Evolutionary conservation across 163 green algal species (phyloP).

Genomic region (Scenedesmus sp.): DNA sequence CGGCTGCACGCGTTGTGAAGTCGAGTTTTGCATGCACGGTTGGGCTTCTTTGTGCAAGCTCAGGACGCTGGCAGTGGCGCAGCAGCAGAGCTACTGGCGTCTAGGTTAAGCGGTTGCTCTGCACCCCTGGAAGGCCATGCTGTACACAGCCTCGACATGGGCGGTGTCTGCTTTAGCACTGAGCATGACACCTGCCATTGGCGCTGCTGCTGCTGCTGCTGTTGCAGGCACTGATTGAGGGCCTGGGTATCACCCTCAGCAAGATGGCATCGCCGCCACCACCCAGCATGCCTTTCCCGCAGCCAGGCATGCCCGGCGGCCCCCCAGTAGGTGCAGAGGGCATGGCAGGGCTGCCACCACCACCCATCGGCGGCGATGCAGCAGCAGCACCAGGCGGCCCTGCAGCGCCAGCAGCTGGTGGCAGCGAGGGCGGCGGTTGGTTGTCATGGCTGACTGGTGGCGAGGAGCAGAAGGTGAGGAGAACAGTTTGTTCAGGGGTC

Average conservation of each 20-base stretch:
- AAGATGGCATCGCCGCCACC: conserved; percentile 90
- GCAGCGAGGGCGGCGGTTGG: conserved; percentile 57
- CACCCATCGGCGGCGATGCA: neutral
- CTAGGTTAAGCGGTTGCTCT: neutral
- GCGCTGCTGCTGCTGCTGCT: neutral
- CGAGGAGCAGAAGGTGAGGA: conserved; percentile 55
- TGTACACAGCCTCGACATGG: no score
- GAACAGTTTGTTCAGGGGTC: neutral
- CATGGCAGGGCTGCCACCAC: conserved; percentile 43
- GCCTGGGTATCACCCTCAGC: conserved; percentile 94
- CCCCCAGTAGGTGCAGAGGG: conserved; percentile 20
- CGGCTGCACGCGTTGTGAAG: no score
- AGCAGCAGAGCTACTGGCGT: neutral
- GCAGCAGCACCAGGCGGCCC: conserved; percentile 25
- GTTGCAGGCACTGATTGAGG: conserved; percentile 95
- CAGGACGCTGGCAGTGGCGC: neutral
- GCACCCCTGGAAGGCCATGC: no score
- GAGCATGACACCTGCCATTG: neutral
- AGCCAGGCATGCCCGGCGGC: conserved; percentile 41
- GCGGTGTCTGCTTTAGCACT: neutral
- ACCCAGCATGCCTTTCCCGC: conserved; percentile 71
- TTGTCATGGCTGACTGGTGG: conserved; percentile 63
- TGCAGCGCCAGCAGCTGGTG: conserved; percentile 1
- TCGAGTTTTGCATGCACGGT: no score
- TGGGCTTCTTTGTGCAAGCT: neutral